Conservation (phyloP, 345 rosid species). For the Mangifera indica region DNA sequence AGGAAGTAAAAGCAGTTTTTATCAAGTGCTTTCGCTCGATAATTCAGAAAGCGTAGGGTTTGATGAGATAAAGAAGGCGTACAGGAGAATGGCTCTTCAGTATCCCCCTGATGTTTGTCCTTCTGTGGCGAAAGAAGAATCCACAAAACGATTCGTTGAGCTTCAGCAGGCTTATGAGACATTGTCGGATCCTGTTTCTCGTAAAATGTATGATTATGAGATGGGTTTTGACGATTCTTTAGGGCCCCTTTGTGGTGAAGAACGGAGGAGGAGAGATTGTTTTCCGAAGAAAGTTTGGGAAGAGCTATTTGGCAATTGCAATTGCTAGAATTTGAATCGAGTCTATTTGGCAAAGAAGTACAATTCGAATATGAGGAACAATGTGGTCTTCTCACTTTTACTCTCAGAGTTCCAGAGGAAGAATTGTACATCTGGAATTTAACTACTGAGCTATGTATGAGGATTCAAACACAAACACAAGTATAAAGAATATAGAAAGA, state of each 20-base stretch:
- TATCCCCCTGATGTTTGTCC: slow-evolving; percentile 47
- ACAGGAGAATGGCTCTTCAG: slow-evolving; percentile 41
- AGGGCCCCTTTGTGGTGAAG: slow-evolving; percentile 13
- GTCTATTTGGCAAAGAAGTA: too few species aligned
- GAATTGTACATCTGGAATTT: slow-evolving; percentile 59
- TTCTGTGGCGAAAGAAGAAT: slow-evolving; percentile 28
- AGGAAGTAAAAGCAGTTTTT: slow-evolving; percentile 21
- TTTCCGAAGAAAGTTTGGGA: slow-evolving; percentile 38
- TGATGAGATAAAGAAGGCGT: slow-evolving; percentile 45
- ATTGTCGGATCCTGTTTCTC: slow-evolving; percentile 32
- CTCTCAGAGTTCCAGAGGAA: slow-evolving; percentile 37
- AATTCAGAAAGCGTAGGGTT: slow-evolving; percentile 27
- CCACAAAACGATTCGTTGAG: slow-evolving; percentile 35
- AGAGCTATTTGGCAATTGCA: too few species aligned
- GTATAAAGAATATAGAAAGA: too few species aligned
- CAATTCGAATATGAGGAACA: slow-evolving; percentile 40
- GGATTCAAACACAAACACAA: not conserved
- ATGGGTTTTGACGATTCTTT: slow-evolving; percentile 25
- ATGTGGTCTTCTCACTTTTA: slow-evolving; percentile 42
- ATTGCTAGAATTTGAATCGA: too few species aligned
- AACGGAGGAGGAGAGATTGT: not conserved
- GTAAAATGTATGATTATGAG: slow-evolving; percentile 33
- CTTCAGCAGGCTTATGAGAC: slow-evolving; percentile 48
- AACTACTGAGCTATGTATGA: slow-evolving; percentile 28
- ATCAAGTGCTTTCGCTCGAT: slow-evolving; percentile 39